Percentiles rank a stretch among this genome's conserved stretches.
Evolutionary conservation across 495 filamentous ascomycete genomes (phyloP).

Genomic region (Neurospora sp.): DNA sequence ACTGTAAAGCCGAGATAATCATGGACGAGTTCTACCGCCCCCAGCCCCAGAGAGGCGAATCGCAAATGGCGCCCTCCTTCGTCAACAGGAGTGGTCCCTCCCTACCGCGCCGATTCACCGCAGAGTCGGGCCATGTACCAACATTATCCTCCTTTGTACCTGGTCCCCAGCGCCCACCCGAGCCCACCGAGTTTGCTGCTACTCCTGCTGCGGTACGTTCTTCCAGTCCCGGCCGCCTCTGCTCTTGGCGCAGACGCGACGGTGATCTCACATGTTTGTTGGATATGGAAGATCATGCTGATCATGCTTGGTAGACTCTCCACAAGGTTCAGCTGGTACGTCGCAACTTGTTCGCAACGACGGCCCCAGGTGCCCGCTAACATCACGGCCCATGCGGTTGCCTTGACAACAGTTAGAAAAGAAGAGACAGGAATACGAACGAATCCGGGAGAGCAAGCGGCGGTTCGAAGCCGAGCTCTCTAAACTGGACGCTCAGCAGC

Average conservation of each 20-base stretch:
- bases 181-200: slow-evolving; percentile 34
- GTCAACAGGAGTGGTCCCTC: slow-evolving; percentile 52
- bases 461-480: slow-evolving; percentile 83
- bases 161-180: slow-evolving; percentile 24
- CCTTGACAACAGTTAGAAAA: slow-evolving; percentile 64
- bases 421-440: slow-evolving; percentile 79
- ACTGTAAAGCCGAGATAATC: slow-evolving; percentile 11
- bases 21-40: slow-evolving; percentile 59
- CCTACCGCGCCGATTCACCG: slow-evolving; percentile 85
- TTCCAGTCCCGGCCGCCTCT: not conserved
- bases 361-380: slow-evolving; percentile 5
- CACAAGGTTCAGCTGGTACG: slow-evolving; percentile 54
- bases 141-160: slow-evolving; percentile 63
- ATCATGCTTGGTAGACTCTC: slow-evolving; percentile 29
- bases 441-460: slow-evolving; percentile 72
- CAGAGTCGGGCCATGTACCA: slow-evolving; percentile 76
- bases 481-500: slow-evolving; percentile 70
- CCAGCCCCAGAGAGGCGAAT: slow-evolving; percentile 60
- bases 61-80: slow-evolving; percentile 54
- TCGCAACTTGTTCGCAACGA: slow-evolving; percentile 5
- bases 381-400: slow-evolving; percentile 2
- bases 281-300: not conserved
- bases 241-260: not conserved
- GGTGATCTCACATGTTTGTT: not conserved
- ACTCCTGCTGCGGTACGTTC: slow-evolving; percentile 27